Evolutionary conservation across 2,329 filamentous ascomycete species (phyloP).

Genomic region (Arachnomyces sp.): DNA sequence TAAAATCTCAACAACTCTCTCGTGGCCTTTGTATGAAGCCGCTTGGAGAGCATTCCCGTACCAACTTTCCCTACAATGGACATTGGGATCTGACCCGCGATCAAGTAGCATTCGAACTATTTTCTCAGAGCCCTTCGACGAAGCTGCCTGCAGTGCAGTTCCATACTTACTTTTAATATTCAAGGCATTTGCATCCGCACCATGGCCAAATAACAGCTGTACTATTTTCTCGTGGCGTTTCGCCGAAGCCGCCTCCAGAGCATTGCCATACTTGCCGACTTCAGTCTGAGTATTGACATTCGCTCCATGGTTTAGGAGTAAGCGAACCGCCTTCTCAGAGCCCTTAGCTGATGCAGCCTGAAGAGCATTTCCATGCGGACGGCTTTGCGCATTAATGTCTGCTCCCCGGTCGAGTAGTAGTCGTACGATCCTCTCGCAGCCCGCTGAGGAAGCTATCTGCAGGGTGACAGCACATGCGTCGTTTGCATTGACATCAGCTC

Average conservation of each 20-base stretch:
- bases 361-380: background rate
- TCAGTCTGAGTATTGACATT: background rate
- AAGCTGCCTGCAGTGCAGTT: background rate
- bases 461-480: no score
- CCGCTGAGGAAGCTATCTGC: background rate
- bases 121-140: background rate
- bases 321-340: background rate
- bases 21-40: constrained; percentile 6
- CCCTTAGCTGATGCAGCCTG: background rate
- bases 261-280: background rate
- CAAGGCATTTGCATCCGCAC: background rate
- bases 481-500: background rate
- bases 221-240: background rate
- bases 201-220: background rate
- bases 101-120: constrained; percentile 10
- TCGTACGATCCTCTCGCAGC: background rate
- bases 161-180: background rate
- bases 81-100: constrained; percentile 9
- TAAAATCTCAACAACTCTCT: constrained; percentile 8
- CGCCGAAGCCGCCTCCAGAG: background rate
- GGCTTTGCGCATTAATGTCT: background rate
- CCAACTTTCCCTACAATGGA: constrained; percentile 4
- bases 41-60: constrained; percentile 6
- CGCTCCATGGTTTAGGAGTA: no score
- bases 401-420: constrained; percentile 1